A percentile compares a stretch with the other conserved stretches of the same genome.
phyloP scores from a whole-genome alignment of 257 asterid species.

The Marsdenia floribunda region DNA sequence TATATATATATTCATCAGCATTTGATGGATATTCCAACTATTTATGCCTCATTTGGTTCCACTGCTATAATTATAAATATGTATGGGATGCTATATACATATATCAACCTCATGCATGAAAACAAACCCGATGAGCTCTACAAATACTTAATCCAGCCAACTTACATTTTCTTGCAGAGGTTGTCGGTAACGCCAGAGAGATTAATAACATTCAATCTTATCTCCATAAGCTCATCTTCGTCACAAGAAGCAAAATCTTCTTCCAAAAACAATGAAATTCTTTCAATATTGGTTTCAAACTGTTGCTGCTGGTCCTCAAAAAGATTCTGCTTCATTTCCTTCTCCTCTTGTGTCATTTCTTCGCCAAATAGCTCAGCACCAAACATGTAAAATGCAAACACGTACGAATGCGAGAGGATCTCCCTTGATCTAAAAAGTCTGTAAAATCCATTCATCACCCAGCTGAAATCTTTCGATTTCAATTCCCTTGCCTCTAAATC shows the following conservation, averaged over 20 bases:
- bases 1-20: no score
- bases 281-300: slow-evolving; percentile 46
- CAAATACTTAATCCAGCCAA: background rate
- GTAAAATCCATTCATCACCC: slow-evolving; percentile 36
- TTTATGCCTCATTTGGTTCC: no score
- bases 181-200: slow-evolving; percentile 30
- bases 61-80: no score
- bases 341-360: slow-evolving; percentile 33
- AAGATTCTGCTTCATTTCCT: slow-evolving; percentile 47
- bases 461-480: slow-evolving; percentile 32
- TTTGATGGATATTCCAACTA: no score
- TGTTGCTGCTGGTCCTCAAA: slow-evolving; percentile 64
- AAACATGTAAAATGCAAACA: slow-evolving; percentile 56
- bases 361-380: slow-evolving; percentile 36
- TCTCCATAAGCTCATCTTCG: slow-evolving; percentile 16
- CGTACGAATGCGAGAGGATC: slow-evolving; percentile 38
- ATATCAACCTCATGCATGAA: background rate
- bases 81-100: no score
- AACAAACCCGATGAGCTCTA: background rate
- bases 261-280: slow-evolving; percentile 40
- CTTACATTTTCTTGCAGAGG: slow-evolving; percentile 44
- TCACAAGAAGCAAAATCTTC: slow-evolving; percentile 29
- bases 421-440: slow-evolving; percentile 43
- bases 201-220: slow-evolving; percentile 25
- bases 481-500: slow-evolving; percentile 22